phyloP scores from a whole-genome alignment of 805 yeast genomes.

The Starmera dryadoides region DNA sequence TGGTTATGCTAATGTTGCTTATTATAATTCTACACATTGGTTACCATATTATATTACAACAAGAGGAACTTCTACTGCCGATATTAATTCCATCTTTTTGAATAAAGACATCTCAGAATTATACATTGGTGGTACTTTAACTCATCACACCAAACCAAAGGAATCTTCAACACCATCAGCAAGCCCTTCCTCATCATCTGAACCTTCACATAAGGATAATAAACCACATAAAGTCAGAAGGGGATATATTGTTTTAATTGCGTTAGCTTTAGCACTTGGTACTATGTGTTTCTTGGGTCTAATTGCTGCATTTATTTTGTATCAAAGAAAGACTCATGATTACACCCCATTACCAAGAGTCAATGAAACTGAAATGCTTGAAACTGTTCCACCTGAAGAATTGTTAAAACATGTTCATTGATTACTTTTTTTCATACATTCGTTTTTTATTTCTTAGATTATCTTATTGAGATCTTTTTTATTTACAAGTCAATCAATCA shows the following conservation, averaged over 20 bases:
- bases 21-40: conserved; percentile 64
- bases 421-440: not conserved
- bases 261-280: conserved; percentile 60
- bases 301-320: conserved; percentile 28
- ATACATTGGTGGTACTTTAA: conserved; percentile 20
- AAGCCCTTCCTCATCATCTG: conserved; percentile 11
- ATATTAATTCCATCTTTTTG: conserved; percentile 24
- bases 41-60: conserved; percentile 49
- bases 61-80: conserved; percentile 14
- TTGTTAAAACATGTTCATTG: conserved; percentile 28
- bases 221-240: conserved; percentile 24
- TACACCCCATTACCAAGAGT: conserved; percentile 47
- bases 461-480: not conserved
- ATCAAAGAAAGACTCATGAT: conserved; percentile 30
- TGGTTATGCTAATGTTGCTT: conserved; percentile 56
- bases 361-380: conserved; percentile 53
- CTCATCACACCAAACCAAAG: conserved; percentile 10
- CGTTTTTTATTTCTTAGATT: conserved; percentile 1
- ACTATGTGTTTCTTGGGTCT: conserved; percentile 35
- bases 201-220: conserved; percentile 3
- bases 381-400: conserved; percentile 54
- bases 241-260: conserved; percentile 64
- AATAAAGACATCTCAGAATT: conserved; percentile 30
- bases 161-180: conserved; percentile 10
- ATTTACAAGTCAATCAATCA: too few relatives aligned